Percentiles rank a stretch among this genome's conserved stretches.
Conservation (phyloP, 495 filamentous ascomycete genomes). For the Choiromyces venosus region DNA sequence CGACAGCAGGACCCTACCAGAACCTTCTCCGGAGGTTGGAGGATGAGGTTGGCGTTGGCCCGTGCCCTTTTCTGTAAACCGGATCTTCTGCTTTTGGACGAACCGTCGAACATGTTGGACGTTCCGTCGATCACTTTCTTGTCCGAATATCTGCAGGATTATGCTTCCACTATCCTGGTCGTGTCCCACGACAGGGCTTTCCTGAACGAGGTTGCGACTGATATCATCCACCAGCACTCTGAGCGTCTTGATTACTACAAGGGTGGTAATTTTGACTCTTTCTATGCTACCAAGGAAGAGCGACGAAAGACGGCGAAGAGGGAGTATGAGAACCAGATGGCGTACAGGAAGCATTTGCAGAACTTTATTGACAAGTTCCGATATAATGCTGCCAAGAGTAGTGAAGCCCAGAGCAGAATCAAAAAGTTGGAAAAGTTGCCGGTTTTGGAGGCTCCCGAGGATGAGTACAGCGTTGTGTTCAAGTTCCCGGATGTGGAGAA, state of each 20-base stretch:
- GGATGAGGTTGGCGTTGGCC: constrained; percentile 93
- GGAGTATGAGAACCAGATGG: constrained; percentile 99
- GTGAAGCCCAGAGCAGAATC: constrained; percentile 94
- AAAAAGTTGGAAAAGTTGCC: constrained; percentile 99
- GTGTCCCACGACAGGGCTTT: constrained; percentile 99
- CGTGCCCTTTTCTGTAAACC: constrained; percentile 97
- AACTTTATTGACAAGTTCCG: constrained; percentile 99
- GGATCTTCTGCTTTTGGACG: constrained; percentile 91
- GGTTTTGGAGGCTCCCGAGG: constrained; percentile 80
- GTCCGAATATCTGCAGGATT: constrained; percentile 87
- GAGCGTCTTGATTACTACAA: constrained; percentile 98
- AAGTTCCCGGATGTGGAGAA: constrained; percentile 98
- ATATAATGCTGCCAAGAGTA: constrained; percentile 98
- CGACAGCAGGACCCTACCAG: constrained; percentile 88
- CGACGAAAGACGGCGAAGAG: constrained; percentile 91
- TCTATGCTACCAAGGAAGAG: constrained; percentile 97
- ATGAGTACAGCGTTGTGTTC: constrained; percentile 95
- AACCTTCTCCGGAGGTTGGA: constrained; percentile 99
- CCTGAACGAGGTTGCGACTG: constrained; percentile 97
- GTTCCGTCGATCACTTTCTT: constrained; percentile 99
- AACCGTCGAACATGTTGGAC: constrained; percentile 99
- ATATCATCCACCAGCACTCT: constrained; percentile 98
- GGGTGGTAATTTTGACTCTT: constrained; percentile 93
- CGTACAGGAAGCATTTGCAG: constrained; percentile 76
- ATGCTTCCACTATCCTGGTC: constrained; percentile 91